Evolutionary conservation across 1,284 basidiomycete species (phyloP).

Genomic region (Ceratobasidium sp.): DNA sequence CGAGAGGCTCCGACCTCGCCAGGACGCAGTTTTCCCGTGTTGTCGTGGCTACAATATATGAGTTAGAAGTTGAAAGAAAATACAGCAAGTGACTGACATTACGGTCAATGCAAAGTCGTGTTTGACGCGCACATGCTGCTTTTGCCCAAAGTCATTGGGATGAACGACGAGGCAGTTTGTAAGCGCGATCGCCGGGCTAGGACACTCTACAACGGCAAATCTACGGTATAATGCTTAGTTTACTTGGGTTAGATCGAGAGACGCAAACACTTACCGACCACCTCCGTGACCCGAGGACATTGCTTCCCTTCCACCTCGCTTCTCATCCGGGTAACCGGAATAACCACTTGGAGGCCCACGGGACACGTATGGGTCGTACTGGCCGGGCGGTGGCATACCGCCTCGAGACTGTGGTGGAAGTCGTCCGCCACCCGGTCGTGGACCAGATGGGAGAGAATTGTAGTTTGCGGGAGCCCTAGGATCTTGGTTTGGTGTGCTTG

Average conservation of each 20-base stretch:
- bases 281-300: constrained; percentile 49
- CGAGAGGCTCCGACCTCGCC: constrained; percentile 76
- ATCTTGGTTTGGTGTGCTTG: constrained; percentile 34
- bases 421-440: constrained; percentile 24
- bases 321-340: constrained; percentile 41
- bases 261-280: constrained; percentile 51
- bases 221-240: constrained; percentile 56
- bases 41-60: constrained; percentile 72
- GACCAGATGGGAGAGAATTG: constrained; percentile 32
- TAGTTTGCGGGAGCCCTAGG: constrained; percentile 26
- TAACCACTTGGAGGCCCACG: constrained; percentile 60
- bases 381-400: constrained; percentile 33
- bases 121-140: constrained; percentile 82
- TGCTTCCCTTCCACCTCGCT: constrained; percentile 18
- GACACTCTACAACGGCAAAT: constrained; percentile 69
- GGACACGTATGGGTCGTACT: constrained; percentile 51
- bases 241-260: constrained; percentile 13
- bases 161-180: constrained; percentile 87
- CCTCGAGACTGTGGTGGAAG: constrained; percentile 58
- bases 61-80: constrained; percentile 23
- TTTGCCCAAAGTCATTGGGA: constrained; percentile 77
- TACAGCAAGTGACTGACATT: constrained; percentile 64
- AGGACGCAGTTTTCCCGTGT: constrained; percentile 73
- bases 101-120: constrained; percentile 77
- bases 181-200: constrained; percentile 76